Conservation (phyloP, 805 yeast genomes). For the Nakazawaea laoshanensis region DNA sequence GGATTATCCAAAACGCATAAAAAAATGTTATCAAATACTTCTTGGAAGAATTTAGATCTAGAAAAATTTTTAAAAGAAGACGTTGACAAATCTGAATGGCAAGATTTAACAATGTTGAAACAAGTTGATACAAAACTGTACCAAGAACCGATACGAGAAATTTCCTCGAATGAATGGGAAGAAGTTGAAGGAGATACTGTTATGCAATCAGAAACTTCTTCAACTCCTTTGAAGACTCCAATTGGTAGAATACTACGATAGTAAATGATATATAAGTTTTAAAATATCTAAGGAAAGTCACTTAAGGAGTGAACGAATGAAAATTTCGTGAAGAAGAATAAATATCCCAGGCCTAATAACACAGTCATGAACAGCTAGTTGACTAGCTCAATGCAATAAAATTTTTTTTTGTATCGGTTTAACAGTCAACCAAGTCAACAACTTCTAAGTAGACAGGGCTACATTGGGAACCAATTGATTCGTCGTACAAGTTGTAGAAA, state of each 20-base stretch:
- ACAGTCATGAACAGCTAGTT: slow-evolving; percentile 8
- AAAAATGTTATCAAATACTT: slow-evolving; percentile 5
- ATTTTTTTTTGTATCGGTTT: slow-evolving; percentile 11
- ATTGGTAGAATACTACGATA: slow-evolving; percentile 7
- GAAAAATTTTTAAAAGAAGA: slow-evolving; percentile 3
- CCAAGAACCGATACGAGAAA: not conserved
- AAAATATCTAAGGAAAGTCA: too few species aligned
- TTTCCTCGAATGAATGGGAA: not conserved
- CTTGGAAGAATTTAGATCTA: slow-evolving; percentile 9
- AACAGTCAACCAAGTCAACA: slow-evolving; percentile 38
- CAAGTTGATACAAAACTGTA: not conserved
- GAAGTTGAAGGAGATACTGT: too few species aligned
- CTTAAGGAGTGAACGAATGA: slow-evolving; percentile 19
- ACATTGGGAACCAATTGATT: slow-evolving; percentile 37
- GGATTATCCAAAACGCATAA: slow-evolving; percentile 5
- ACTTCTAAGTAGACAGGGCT: slow-evolving; percentile 32
- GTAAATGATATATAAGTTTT: too few species aligned
- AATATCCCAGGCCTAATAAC: slow-evolving; percentile 6
- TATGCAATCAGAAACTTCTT: too few species aligned
- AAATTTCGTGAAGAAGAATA: slow-evolving; percentile 13
- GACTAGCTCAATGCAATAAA: slow-evolving; percentile 5
- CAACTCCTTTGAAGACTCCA: too few species aligned
- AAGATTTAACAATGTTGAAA: slow-evolving; percentile 9
- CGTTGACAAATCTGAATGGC: not conserved
- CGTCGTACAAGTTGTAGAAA: slow-evolving; percentile 50